Evolutionary conservation across 192 early-diverging fungal species (phyloP).

Genomic region (Coemansia sp.): DNA sequence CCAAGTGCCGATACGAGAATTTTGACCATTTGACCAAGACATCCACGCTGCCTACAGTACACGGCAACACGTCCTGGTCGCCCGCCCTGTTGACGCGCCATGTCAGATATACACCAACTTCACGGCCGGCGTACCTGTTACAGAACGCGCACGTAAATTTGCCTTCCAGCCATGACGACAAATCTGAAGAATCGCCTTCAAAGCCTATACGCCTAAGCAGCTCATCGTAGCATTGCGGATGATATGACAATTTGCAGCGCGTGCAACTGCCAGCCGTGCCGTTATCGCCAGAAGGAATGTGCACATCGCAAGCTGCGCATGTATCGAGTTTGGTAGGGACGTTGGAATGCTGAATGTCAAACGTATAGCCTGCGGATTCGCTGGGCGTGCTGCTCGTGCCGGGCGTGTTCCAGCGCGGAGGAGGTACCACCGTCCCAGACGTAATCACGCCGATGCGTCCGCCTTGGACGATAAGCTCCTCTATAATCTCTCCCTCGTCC

Average conservation of each 20-base stretch:
- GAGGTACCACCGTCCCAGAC: not conserved
- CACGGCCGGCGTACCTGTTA: conserved; percentile 2
- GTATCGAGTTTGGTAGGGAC: not conserved
- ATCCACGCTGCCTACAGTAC: conserved; percentile 11
- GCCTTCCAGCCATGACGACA: not conserved
- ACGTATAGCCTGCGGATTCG: not conserved
- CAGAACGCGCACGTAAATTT: conserved; percentile 28
- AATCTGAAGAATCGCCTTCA: not conserved
- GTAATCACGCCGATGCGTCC: not conserved
- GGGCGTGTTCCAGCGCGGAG: not conserved
- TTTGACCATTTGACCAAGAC: conserved; percentile 32
- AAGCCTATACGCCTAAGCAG: conserved; percentile 9
- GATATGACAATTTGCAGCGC: conserved; percentile 16
- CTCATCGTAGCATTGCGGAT: conserved; percentile 12
- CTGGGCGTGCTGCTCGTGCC: not conserved
- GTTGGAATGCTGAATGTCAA: not conserved
- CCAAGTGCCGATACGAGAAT: conserved; percentile 37
- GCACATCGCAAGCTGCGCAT: not conserved
- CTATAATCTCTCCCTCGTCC: not conserved
- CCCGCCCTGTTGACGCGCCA: conserved; percentile 12
- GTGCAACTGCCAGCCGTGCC: not conserved
- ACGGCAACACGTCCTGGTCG: not conserved
- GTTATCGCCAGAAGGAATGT: not conserved
- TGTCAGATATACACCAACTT: conserved; percentile 16
- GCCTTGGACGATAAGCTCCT: not conserved